Conservation (phyloP, 2,329 filamentous ascomycete species). For the Aspergillus ochraceoroseus region DNA sequence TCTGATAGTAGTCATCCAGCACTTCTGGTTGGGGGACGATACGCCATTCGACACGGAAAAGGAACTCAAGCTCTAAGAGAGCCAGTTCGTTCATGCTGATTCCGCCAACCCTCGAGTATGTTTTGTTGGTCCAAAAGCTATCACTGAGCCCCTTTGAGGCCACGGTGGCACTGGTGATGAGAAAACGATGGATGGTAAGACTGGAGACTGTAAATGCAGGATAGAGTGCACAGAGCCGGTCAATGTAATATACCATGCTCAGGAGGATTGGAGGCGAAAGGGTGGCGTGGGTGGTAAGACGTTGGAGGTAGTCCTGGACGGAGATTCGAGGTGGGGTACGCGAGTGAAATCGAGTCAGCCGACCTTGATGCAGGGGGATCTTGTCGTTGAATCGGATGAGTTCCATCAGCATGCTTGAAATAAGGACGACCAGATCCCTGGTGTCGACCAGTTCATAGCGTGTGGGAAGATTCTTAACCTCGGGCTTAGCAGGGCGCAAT, state of each 20-base stretch:
- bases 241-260: slow-evolving; percentile 98
- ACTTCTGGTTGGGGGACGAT: slow-evolving; percentile 95
- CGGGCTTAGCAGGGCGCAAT: slow-evolving; percentile 42
- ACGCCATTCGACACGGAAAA: slow-evolving; percentile 89
- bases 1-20: slow-evolving; percentile 86
- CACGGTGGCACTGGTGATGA: slow-evolving; percentile 93
- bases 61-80: slow-evolving; percentile 84
- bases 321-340: slow-evolving; percentile 86
- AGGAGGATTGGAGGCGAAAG: slow-evolving; percentile 89
- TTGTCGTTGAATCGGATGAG: slow-evolving; percentile 88
- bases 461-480: slow-evolving; percentile 54
- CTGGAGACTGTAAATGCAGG: slow-evolving; percentile 95
- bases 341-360: slow-evolving; percentile 91
- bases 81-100: slow-evolving; percentile 87
- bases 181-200: slow-evolving; percentile 90
- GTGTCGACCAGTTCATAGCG: slow-evolving; percentile 77
- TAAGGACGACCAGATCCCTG: slow-evolving; percentile 82
- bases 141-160: slow-evolving; percentile 94
- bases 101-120: slow-evolving; percentile 89
- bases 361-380: slow-evolving; percentile 76
- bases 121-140: slow-evolving; percentile 97
- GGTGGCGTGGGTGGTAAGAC: slow-evolving; percentile 88
- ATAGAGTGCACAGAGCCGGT: slow-evolving; percentile 86
- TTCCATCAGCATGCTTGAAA: slow-evolving; percentile 93
- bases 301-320: slow-evolving; percentile 86